Percentiles rank a stretch among this genome's conserved stretches.
These are phyloP conservation scores for Alternaria burnsii DNA, from an alignment of 2,329 filamentous ascomycete genomes.

Conservation along the genomic window DNA sequence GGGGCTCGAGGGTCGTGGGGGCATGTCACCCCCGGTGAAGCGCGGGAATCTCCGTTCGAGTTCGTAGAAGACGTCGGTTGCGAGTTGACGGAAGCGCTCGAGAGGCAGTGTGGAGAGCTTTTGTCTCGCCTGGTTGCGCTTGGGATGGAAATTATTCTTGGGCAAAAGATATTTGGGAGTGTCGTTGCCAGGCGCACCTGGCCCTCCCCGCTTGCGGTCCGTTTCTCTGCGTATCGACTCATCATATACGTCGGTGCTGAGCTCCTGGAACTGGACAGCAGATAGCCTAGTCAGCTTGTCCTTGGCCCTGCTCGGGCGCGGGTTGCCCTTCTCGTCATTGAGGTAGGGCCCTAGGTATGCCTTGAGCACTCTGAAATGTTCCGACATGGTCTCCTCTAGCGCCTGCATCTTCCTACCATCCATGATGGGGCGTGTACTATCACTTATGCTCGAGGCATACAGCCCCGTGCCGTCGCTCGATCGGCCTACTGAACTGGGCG, in stretches of 20 bases:
- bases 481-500: conserved; percentile 85
- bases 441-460: conserved; percentile 62
- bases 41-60: conserved; percentile 88
- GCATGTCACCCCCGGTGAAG: conserved; percentile 75
- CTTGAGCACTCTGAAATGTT: conserved; percentile 84
- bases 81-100: conserved; percentile 87
- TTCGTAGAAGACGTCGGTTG: conserved; percentile 95
- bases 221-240: conserved; percentile 89
- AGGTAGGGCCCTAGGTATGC: conserved; percentile 74
- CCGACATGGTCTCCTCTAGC: conserved; percentile 74
- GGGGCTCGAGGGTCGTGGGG: conserved; percentile 71
- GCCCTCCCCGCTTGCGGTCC: conserved; percentile 57
- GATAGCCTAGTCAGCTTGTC: conserved; percentile 94
- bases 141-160: conserved; percentile 92
- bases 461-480: conserved; percentile 81
- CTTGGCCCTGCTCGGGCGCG: conserved; percentile 84
- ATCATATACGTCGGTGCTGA: conserved; percentile 97
- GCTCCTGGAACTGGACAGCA: conserved; percentile 91
- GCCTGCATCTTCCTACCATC: conserved; percentile 67
- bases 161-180: conserved; percentile 73
- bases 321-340: conserved; percentile 77
- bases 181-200: conserved; percentile 57
- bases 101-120: conserved; percentile 90
- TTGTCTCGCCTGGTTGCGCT: conserved; percentile 96
- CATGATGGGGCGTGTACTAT: conserved; percentile 55